These are phyloP conservation scores for Cytospora piceicola DNA, from an alignment of 2,329 filamentous ascomycete species.

Conservation along the genomic window DNA sequence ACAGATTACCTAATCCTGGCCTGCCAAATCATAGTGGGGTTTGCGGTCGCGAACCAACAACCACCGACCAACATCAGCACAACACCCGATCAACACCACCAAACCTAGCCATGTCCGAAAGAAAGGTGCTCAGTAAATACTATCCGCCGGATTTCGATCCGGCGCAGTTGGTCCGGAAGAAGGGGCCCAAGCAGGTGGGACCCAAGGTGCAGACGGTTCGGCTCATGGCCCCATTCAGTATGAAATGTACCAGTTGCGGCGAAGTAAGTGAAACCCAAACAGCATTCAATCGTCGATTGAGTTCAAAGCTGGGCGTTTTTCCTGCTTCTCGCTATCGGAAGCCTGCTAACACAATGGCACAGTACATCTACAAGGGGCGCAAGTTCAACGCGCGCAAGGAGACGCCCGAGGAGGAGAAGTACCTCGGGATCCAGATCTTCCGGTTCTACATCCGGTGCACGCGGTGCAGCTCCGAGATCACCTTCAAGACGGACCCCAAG, in stretches of 20 bases:
- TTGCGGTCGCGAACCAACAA: neutral
- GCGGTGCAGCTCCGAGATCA: slow-evolving; percentile 82
- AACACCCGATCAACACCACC: neutral
- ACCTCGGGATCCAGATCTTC: slow-evolving; percentile 85
- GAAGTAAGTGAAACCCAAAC: slow-evolving; percentile 37
- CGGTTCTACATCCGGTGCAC: slow-evolving; percentile 93
- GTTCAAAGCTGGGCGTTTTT: too few relatives aligned
- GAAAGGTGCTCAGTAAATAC: slow-evolving; percentile 74
- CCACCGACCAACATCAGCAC: neutral
- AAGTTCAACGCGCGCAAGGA: slow-evolving; percentile 98
- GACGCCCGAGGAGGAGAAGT: slow-evolving; percentile 83
- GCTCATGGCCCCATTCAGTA: slow-evolving; percentile 85
- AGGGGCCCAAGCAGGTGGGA: slow-evolving; percentile 71
- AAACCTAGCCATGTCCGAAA: slow-evolving; percentile 71
- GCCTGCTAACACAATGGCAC: slow-evolving; percentile 41
- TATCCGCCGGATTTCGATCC: slow-evolving; percentile 88
- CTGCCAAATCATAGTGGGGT: too few relatives aligned
- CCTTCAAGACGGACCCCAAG: slow-evolving; percentile 92
- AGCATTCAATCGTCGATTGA: too few relatives aligned
- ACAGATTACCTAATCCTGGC: slow-evolving; percentile 9
- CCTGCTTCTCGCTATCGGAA: too few relatives aligned
- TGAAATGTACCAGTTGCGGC: slow-evolving; percentile 67
- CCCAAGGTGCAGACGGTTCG: slow-evolving; percentile 85
- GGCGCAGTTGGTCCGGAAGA: slow-evolving; percentile 71
- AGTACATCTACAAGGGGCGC: slow-evolving; percentile 81